These are phyloP conservation scores for Raffaelea deltoideospora DNA, from an alignment of 2,329 filamentous ascomycete genomes.

Conservation along the genomic window DNA sequence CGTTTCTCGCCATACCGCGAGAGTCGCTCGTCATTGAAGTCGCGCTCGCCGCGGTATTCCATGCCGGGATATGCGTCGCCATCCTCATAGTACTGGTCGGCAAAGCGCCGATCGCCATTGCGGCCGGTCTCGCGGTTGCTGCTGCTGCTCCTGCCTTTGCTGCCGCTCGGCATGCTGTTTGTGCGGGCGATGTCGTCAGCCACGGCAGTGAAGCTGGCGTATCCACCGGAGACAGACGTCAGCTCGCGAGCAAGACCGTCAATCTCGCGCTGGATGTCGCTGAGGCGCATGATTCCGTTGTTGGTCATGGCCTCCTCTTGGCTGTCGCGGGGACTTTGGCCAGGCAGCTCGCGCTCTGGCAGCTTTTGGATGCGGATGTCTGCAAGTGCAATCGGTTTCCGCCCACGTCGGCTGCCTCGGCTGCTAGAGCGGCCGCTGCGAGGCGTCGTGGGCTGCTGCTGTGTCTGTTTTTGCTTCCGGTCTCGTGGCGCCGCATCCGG, in stretches of 20 bases:
- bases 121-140: conserved; percentile 4
- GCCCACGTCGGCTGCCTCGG: conserved; percentile 4
- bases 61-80: conserved; percentile 13
- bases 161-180: too few relatives aligned
- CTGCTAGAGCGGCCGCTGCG: conserved; percentile 16
- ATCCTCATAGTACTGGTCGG: conserved; percentile 14
- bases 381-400: conserved; percentile 6
- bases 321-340: conserved; percentile 16
- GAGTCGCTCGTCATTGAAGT: conserved; percentile 13
- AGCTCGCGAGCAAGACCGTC: conserved; percentile 12
- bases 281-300: conserved; percentile 19
- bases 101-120: conserved; percentile 7
- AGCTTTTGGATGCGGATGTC: conserved; percentile 12
- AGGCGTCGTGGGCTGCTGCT: too few relatives aligned
- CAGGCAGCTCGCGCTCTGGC: conserved; percentile 13
- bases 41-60: conserved; percentile 9
- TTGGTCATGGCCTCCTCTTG: conserved; percentile 20
- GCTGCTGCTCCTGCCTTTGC: too few relatives aligned
- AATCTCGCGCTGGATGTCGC: conserved; percentile 16
- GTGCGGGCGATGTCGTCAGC: too few relatives aligned
- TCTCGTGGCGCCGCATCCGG: too few relatives aligned
- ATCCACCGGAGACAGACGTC: conserved; percentile 8
- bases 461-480: conserved; percentile 21
- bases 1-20: conserved; percentile 14
- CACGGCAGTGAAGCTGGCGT: not conserved